Base-by-base conservation (phyloP, 176 grass and related monocot genomes). In the Triticum turgidum region DNA sequence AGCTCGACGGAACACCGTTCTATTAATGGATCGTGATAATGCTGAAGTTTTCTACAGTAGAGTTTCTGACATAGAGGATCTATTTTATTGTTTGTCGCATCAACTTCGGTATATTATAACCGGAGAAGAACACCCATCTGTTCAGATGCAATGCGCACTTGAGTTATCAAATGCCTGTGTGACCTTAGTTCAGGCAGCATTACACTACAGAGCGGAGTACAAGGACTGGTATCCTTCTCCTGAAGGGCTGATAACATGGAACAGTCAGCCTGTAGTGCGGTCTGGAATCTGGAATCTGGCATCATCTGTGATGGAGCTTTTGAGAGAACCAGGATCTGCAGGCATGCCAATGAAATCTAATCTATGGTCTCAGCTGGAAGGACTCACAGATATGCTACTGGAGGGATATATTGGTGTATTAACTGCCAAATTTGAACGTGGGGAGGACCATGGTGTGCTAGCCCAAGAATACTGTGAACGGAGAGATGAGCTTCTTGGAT, bases 21-120 rank as follows among this genome's bases (percentile, higher is more conserved):
- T 96, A 47, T 89, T 98, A 63, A 96, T 98, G 97, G 97, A 98
- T 59, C 94, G 97, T 76, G 97, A 98, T 86, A 98, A 98, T 90
- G 88, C 91, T 58, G 97, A 98, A 94, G 97, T 98, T 72, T 98
- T 98, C 87, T 98, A 98, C 72, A 96, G 90, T 89, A 98, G 91
- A 88, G 35, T 98, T 84, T 94, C 94, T 86, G 94, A 96, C 54
- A 87, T 96, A 92, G 97, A 96, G 27, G 92, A 96, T 77, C 61
- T 98, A 20, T 96, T 98, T 86, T 90, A 92, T 88, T 98, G 94
- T 52, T 89, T 96, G 77, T 89, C 92, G 76, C 92, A 91, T 83
- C 86, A 96, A 73, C 90, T 96, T 90, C 89, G 89, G 18, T 89
- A 94, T 69, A 85, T 98, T 73, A 91, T 94, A 77, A 90, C 69